Conservation (phyloP, 768 basidiomycete genomes). For the Xanthoconium stramineum region DNA sequence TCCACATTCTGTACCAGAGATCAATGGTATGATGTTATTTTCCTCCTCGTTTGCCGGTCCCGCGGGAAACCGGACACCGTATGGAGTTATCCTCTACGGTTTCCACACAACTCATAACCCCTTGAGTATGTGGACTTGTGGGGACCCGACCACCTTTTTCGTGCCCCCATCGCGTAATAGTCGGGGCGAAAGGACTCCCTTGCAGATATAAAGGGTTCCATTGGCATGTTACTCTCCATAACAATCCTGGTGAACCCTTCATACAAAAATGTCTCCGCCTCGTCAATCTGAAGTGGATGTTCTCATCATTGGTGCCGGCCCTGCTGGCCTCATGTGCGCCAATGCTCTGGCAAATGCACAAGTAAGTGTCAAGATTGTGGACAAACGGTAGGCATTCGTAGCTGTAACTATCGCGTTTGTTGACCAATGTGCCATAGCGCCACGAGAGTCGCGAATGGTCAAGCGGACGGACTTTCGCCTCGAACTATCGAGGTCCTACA, state of each 20-base stretch:
- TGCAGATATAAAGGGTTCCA: not conserved
- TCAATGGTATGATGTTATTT: too few species aligned
- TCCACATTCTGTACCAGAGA: too few species aligned
- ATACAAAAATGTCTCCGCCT: conserved; percentile 11
- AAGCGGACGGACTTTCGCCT: conserved; percentile 29
- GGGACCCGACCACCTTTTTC: not conserved
- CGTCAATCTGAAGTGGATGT: conserved; percentile 36
- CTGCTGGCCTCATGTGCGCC: conserved; percentile 43
- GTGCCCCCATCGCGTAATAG: not conserved
- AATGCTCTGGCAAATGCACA: conserved; percentile 37
- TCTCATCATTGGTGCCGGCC: conserved; percentile 42
- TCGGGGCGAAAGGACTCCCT: not conserved
- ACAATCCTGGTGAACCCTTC: not conserved
- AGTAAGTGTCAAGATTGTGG: conserved; percentile 38
- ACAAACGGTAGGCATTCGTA: conserved; percentile 32
- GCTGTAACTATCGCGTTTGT: not conserved
- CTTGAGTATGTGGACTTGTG: not conserved
- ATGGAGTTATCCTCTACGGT: not conserved
- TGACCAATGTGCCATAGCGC: conserved; percentile 10
- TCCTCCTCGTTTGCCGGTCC: not conserved
- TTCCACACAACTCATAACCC: not conserved
- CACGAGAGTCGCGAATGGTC: conserved; percentile 18
- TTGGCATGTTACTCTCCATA: not conserved
- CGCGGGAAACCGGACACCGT: not conserved
- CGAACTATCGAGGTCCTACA: conserved; percentile 44